Evolutionary conservation across 2,329 filamentous ascomycete species (phyloP), one percentile per base, ranked within the genome.

Genomic region (Diaporthe sp.): DNA sequence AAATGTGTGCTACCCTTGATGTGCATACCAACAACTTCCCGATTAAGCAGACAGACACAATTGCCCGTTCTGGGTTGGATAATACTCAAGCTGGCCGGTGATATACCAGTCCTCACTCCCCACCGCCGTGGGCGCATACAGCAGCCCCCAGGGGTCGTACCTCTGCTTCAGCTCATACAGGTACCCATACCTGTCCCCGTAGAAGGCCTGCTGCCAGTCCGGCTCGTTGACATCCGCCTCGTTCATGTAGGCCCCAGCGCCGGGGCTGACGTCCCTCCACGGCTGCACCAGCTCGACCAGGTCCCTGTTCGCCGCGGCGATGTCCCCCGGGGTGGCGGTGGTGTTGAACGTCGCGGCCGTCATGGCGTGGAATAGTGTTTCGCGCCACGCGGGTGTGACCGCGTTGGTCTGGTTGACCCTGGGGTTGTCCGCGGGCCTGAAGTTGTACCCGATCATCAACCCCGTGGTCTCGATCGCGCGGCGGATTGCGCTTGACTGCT

Each of bases 361-460:
- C 57, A 85, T 80, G 4, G 84, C 78, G 77, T 82, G 84, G 77
- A 84, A 78, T 1, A 82, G 78, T 2, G 86, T 82, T 5, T 82
- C 80, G 52, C 88, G 83, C 87, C 87, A 89, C 1, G 87, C 87
- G 4, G 87, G 85, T 76, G 87, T 87, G 54, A 88, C 82, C 9
- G 86, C 83, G 19, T 84, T 87, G 64, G 83, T 82, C 78, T 80
- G 77, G 82, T 73, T 76, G 71, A 75, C 77, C 2, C 81, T 57
- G 1, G 80, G 75, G 2, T 80, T 80, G 55, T 74, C 72, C 15
- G 50, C 61, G 8, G 61, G 61, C 52, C 45, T 66, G n/a, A 83
- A 78, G 77, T 82, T 82, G 76, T 82, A 83, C 30, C 79, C 81
- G 42, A 83, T 77, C 10, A 83, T 70, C 28, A 78, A 61, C 50